Percentiles rank a stretch among this genome's conserved stretches.
These are phyloP conservation scores for Lactarius akahatsu DNA, from an alignment of 768 basidiomycete species.

Conservation along the genomic window DNA sequence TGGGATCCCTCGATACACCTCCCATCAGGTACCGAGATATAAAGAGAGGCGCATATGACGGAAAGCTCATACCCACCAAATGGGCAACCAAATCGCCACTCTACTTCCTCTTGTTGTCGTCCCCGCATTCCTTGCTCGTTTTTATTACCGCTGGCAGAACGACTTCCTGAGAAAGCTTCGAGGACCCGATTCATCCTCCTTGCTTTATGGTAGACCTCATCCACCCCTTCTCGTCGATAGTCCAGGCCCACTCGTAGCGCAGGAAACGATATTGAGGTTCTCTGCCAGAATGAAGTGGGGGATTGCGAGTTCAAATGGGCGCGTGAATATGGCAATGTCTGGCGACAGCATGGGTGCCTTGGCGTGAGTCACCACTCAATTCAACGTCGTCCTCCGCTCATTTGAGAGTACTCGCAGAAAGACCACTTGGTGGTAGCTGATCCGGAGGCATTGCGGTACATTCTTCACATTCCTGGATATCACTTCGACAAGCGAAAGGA, in stretches of 20 bases:
- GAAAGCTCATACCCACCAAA: too few species aligned
- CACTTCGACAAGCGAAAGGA: slow-evolving; percentile 26
- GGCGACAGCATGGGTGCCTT: slow-evolving; percentile 28
- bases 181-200: background rate
- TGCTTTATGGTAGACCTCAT: too few species aligned
- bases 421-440: slow-evolving; percentile 4
- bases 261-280: too few species aligned
- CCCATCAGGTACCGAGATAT: too few species aligned
- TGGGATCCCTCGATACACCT: too few species aligned
- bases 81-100: too few species aligned
- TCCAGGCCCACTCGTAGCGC: too few species aligned
- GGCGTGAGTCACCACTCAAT: slow-evolving; percentile 25
- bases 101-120: background rate
- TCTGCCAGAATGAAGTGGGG: slow-evolving; percentile 20
- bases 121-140: background rate
- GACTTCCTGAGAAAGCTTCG: background rate
- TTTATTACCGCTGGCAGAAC: background rate
- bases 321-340: slow-evolving; percentile 30
- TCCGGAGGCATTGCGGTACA: slow-evolving; percentile 33
- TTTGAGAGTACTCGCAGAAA: slow-evolving; percentile 20
- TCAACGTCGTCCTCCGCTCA: background rate
- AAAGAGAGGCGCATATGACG: too few species aligned
- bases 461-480: slow-evolving; percentile 34
- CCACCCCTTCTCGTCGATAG: too few species aligned
- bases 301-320: slow-evolving; percentile 27